phyloP scores from a whole-genome alignment of 1,284 basidiomycete species.

The Boletus holoroseus region DNA sequence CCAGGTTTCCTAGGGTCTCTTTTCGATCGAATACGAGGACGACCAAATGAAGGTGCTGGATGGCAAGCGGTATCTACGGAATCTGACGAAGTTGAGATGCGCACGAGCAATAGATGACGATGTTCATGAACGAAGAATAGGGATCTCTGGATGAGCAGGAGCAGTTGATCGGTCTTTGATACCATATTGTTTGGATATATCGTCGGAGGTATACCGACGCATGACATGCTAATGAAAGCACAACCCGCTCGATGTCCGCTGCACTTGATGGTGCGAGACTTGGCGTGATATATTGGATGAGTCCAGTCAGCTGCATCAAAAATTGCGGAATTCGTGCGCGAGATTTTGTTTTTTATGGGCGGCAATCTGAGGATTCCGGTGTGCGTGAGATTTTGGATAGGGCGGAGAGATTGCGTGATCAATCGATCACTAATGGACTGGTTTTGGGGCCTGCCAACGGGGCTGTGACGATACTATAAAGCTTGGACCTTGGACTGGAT shows the following conservation, averaged over 20 bases:
- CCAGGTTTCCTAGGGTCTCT: slow-evolving; percentile 43
- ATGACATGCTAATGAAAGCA: not conserved
- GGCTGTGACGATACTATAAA: slow-evolving; percentile 9
- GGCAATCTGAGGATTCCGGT: no score
- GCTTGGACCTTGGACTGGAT: not conserved
- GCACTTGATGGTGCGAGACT: not conserved
- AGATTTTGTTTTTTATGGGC: no score
- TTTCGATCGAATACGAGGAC: slow-evolving; percentile 45
- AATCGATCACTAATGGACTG: no score
- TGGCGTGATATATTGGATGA: not conserved
- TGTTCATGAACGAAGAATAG: not conserved
- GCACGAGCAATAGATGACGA: slow-evolving; percentile 19
- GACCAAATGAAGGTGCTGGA: slow-evolving; percentile 49
- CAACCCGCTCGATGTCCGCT: not conserved
- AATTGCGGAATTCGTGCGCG: not conserved
- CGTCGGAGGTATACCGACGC: not conserved
- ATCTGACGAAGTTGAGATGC: slow-evolving; percentile 63
- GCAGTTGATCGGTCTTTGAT: not conserved
- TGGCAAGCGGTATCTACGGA: slow-evolving; percentile 75
- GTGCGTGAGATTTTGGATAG: slow-evolving; percentile 13
- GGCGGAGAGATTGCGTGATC: not conserved
- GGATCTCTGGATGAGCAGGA: not conserved
- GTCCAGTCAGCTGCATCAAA: no score
- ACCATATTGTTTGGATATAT: slow-evolving; percentile 4
- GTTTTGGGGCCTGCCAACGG: not conserved